phyloP scores from a whole-genome alignment of 495 filamentous ascomycete species.

The Hypoxylon fragiforme region DNA sequence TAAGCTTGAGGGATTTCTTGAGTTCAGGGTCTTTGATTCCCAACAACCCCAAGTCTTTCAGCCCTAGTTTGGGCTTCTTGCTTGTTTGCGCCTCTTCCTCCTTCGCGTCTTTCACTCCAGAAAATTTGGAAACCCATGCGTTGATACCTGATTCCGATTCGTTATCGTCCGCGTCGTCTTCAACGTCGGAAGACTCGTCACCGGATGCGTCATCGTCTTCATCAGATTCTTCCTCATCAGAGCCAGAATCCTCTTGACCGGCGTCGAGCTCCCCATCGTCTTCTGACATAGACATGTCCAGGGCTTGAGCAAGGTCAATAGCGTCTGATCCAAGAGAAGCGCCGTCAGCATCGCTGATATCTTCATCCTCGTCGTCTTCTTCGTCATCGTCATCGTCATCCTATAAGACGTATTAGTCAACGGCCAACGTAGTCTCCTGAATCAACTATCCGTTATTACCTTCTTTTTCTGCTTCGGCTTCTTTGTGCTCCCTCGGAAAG shows the following conservation, averaged over 20 bases:
- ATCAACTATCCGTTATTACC: slow-evolving; percentile 44
- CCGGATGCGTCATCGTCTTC: slow-evolving; percentile 51
- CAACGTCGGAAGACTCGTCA: slow-evolving; percentile 45
- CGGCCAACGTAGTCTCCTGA: slow-evolving; percentile 17
- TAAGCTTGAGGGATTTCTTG: slow-evolving; percentile 77
- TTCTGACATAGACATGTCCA: slow-evolving; percentile 67
- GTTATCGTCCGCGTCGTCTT: slow-evolving; percentile 54
- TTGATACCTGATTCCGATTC: slow-evolving; percentile 66
- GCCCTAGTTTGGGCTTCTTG: slow-evolving; percentile 71
- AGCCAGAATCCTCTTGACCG: slow-evolving; percentile 41
- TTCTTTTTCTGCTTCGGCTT: slow-evolving; percentile 54
- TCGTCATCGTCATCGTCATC: slow-evolving; percentile 19
- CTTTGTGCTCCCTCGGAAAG: slow-evolving; percentile 68
- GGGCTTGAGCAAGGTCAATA: slow-evolving; percentile 78
- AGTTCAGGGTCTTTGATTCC: slow-evolving; percentile 73
- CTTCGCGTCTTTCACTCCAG: slow-evolving; percentile 40
- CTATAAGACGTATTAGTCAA: slow-evolving; percentile 36
- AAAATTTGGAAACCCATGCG: slow-evolving; percentile 67
- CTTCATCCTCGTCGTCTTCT: slow-evolving; percentile 55
- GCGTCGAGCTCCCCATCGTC: slow-evolving; percentile 48
- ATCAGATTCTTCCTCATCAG: slow-evolving; percentile 52
- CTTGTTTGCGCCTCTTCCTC: slow-evolving; percentile 38
- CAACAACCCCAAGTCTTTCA: slow-evolving; percentile 72
- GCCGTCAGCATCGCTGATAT: slow-evolving; percentile 58
- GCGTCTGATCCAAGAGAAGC: slow-evolving; percentile 76